Percentiles rank a stretch among this genome's conserved stretches.
Conservation (phyloP, 371 early-diverging fungal species). For the Mucor plumbeus region DNA sequence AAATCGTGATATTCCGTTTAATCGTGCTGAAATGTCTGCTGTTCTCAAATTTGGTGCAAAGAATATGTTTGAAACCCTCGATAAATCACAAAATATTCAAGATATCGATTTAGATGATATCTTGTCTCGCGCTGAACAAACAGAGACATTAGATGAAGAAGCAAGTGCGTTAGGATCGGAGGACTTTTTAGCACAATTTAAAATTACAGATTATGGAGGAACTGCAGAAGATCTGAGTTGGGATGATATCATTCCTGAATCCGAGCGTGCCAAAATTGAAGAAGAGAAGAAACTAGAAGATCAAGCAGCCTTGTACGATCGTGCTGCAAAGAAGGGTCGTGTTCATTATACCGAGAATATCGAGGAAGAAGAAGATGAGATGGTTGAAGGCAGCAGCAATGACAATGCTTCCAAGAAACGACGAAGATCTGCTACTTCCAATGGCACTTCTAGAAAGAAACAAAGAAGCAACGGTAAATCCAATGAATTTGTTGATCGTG, state of each 20-base stretch:
- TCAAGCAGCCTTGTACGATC: constrained; percentile 53
- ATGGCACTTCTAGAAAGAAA: constrained; percentile 16
- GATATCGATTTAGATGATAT: constrained; percentile 96
- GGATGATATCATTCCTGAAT: constrained; percentile 96
- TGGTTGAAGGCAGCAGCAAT: constrained; percentile 27
- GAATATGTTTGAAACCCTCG: constrained; percentile 90
- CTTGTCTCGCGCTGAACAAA: constrained; percentile 91
- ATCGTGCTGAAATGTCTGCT: constrained; percentile 87
- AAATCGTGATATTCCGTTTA: constrained; percentile 56
- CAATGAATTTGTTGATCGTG: constrained; percentile 72
- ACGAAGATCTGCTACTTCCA: neutral
- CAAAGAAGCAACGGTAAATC: constrained; percentile 31
- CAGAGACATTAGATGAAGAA: constrained; percentile 76
- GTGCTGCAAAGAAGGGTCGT: constrained; percentile 57
- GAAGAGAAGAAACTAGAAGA: constrained; percentile 59
- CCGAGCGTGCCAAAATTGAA: constrained; percentile 73
- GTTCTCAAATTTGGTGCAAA: constrained; percentile 98
- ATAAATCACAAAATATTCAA: constrained; percentile 78
- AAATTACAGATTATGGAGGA: constrained; percentile 91
- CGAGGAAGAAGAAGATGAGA: constrained; percentile 36
- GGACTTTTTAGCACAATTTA: constrained; percentile 94
- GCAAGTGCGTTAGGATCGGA: constrained; percentile 74
- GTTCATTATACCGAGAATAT: constrained; percentile 41
- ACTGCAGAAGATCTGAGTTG: constrained; percentile 78
- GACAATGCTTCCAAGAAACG: constrained; percentile 27